A percentile compares a stretch with the other conserved stretches of the same genome.
Conservation (phyloP, 2,329 filamentous ascomycete species). For the Mycocentrospora acerina region DNA sequence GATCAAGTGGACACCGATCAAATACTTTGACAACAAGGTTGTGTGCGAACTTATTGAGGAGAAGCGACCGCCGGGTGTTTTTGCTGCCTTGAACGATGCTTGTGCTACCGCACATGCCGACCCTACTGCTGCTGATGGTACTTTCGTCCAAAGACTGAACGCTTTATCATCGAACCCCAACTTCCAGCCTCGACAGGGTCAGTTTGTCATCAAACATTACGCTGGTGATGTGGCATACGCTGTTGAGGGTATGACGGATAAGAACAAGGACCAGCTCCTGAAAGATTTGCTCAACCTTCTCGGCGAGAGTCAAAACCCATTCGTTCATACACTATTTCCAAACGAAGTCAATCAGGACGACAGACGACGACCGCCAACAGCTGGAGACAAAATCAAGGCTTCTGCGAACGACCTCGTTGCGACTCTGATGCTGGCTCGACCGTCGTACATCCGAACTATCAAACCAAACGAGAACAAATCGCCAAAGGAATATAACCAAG, state of each 20-base stretch:
- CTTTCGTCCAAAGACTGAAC: constrained; percentile 91
- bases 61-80: constrained; percentile 83
- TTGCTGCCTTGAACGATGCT: constrained; percentile 94
- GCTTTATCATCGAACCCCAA: constrained; percentile 85
- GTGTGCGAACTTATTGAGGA: constrained; percentile 97
- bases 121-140: constrained; percentile 88
- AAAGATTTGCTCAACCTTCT: constrained; percentile 92
- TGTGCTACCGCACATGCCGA: constrained; percentile 98
- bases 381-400: constrained; percentile 91
- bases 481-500: constrained; percentile 83
- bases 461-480: constrained; percentile 99
- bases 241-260: constrained; percentile 96
- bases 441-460: constrained; percentile 97
- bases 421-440: constrained; percentile 94
- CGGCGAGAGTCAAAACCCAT: constrained; percentile 77
- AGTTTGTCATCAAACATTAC: constrained; percentile 98
- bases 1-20: constrained; percentile 98
- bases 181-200: constrained; percentile 87
- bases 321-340: constrained; percentile 87
- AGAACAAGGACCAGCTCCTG: constrained; percentile 96
- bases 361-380: constrained; percentile 87
- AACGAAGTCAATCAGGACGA: constrained; percentile 94
- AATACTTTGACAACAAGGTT: constrained; percentile 99
- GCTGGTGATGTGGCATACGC: constrained; percentile 95
- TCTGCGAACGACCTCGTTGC: constrained; percentile 94